Evolutionary conservation across 1,139 yeast species (phyloP).

Genomic region (Yamadazyma blattariae): DNA sequence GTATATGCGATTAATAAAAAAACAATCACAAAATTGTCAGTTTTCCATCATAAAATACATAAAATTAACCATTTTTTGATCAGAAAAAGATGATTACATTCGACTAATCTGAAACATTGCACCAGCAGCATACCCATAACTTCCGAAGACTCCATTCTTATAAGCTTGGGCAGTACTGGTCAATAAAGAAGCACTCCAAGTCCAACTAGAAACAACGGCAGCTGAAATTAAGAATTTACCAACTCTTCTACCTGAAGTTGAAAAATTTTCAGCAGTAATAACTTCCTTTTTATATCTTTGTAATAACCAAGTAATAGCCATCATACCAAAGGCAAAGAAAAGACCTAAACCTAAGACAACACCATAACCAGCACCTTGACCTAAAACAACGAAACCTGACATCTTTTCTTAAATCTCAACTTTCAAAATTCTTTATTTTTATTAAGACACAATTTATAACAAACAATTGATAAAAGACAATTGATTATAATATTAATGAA

Average conservation of each 20-base stretch:
- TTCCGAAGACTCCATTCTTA: slow-evolving; percentile 67
- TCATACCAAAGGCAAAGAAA: slow-evolving; percentile 78
- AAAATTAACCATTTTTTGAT: too few species aligned
- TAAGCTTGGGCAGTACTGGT: slow-evolving; percentile 79
- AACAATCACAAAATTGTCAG: too few species aligned
- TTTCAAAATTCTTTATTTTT: too few species aligned
- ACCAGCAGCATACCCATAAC: slow-evolving; percentile 49
- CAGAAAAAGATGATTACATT: too few species aligned
- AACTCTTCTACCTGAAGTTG: slow-evolving; percentile 84
- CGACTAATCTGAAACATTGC: slow-evolving; percentile 54
- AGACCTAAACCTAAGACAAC: slow-evolving; percentile 86
- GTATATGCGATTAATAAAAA: too few species aligned
- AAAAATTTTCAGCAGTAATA: slow-evolving; percentile 85
- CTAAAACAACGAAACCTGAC: slow-evolving; percentile 20
- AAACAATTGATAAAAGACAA: too few species aligned
- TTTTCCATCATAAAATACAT: too few species aligned
- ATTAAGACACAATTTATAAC: too few species aligned
- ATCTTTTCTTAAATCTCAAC: neutral
- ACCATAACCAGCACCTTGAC: slow-evolving; percentile 90
- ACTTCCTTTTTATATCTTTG: slow-evolving; percentile 76
- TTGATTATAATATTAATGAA: too few species aligned
- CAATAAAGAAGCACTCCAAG: slow-evolving; percentile 87
- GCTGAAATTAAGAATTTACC: slow-evolving; percentile 79
- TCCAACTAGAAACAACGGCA: slow-evolving; percentile 90
- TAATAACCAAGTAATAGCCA: slow-evolving; percentile 64